A percentile compares a stretch with the other conserved stretches of the same genome.
Conservation (phyloP, 106 monocot species). For the Vanilla planifolia region DNA sequence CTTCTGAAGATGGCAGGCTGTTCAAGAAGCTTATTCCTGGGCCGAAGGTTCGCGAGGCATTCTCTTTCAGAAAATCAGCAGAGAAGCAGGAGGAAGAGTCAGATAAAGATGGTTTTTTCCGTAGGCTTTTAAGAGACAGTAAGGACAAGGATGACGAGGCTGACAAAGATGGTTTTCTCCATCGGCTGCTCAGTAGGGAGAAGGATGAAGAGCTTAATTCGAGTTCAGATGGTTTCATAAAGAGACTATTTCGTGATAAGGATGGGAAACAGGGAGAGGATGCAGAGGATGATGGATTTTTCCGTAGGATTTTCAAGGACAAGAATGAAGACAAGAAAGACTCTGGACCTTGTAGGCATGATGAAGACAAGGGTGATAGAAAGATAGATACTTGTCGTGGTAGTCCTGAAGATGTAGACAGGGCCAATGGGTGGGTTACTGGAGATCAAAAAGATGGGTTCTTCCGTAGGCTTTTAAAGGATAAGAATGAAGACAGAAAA, state of each 20-base stretch:
- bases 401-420: conserved; percentile 23
- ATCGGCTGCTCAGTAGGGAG: conserved; percentile 28
- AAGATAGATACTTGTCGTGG: conserved; percentile 45
- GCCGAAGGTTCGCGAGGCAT: conserved; percentile 64
- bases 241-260: conserved; percentile 67
- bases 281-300: conserved; percentile 48
- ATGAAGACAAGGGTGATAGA: conserved; percentile 73
- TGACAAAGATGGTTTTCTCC: conserved; percentile 37
- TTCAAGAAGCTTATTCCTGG: conserved; percentile 87
- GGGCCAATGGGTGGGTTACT: conserved; percentile 26
- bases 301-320: conserved; percentile 48
- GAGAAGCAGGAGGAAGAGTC: conserved; percentile 64
- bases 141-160: conserved; percentile 44
- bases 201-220: conserved; percentile 33
- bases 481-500: conserved; percentile 50
- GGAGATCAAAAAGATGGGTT: conserved; percentile 50
- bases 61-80: conserved; percentile 72
- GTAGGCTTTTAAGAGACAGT: conserved; percentile 41
- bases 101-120: conserved; percentile 53
- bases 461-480: conserved; percentile 46
- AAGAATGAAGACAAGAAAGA: conserved; percentile 42
- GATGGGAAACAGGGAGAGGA: conserved; percentile 64
- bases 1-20: conserved; percentile 73
- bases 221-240: conserved; percentile 60
- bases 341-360: conserved; percentile 27